Conservation (phyloP, 225 moss, liverwort and hornwort genomes). For the Antitrichia curtipendula region DNA sequence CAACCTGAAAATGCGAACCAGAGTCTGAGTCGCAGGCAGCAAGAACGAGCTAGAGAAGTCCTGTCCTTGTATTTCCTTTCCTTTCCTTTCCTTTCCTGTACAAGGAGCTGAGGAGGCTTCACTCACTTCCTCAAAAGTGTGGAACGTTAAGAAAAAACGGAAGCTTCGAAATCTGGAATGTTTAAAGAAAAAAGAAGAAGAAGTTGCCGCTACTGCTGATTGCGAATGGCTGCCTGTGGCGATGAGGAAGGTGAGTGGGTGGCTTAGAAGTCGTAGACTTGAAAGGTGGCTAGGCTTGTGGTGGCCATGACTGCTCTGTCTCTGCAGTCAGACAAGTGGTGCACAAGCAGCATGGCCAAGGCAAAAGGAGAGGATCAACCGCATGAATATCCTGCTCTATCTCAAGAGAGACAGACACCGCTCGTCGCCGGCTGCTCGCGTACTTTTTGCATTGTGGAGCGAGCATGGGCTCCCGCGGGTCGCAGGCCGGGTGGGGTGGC, state of each 20-base stretch:
- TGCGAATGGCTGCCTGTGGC: background rate
- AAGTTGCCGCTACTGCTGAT: too few relatives aligned
- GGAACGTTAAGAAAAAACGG: too few relatives aligned
- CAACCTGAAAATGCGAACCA: background rate
- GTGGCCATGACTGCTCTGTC: background rate
- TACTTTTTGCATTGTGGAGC: background rate
- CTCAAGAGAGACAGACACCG: background rate
- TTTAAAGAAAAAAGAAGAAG: background rate
- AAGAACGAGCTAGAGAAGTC: background rate
- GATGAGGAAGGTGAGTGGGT: background rate
- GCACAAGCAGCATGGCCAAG: background rate
- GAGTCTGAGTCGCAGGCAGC: background rate
- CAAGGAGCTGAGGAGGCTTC: background rate
- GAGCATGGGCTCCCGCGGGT: too few relatives aligned
- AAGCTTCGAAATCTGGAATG: background rate
- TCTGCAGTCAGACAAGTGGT: conserved; percentile 1
- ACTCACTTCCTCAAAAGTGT: background rate
- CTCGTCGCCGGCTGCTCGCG: background rate
- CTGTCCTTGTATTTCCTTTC: background rate
- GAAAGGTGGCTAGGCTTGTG: background rate
- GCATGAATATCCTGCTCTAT: background rate
- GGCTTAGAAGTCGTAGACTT: too few relatives aligned
- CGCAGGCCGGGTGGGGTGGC: too few relatives aligned
- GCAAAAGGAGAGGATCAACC: background rate
- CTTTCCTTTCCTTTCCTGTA: background rate